These are phyloP conservation scores for Hypoxylon sp. DNA, from an alignment of 2,329 filamentous ascomycete species.

Conservation along the genomic window DNA sequence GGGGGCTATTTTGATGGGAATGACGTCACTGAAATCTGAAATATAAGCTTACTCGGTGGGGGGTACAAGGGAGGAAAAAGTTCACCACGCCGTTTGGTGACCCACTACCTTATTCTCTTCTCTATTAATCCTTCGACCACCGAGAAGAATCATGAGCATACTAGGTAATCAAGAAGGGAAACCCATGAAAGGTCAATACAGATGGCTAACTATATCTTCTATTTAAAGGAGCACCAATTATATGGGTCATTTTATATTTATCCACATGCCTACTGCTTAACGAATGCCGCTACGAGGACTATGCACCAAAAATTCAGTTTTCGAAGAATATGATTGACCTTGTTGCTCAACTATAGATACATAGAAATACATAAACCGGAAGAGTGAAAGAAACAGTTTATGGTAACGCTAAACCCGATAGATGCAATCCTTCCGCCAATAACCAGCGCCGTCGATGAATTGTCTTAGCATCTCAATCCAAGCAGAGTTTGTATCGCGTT, in stretches of 20 bases:
- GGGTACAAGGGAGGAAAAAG: not conserved
- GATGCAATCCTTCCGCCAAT: not conserved
- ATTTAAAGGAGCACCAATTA: no score
- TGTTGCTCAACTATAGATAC: not conserved
- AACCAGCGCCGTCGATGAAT: constrained; percentile 1
- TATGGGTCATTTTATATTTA: no score
- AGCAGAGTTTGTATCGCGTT: constrained; percentile 1
- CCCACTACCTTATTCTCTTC: no score
- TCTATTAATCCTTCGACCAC: no score
- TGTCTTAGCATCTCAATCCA: constrained; percentile 3
- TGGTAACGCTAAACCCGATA: not conserved
- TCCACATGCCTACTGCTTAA: not conserved
- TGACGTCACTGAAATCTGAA: not conserved
- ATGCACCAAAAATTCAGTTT: not conserved
- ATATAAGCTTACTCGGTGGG: not conserved
- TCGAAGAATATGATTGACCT: not conserved
- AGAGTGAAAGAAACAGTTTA: no score
- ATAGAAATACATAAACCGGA: not conserved
- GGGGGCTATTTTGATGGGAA: not conserved
- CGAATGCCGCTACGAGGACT: not conserved
- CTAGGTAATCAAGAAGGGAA: no score
- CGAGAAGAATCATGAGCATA: no score
- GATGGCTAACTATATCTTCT: no score
- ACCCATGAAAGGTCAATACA: no score
- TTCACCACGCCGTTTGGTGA: not conserved